These are phyloP conservation scores for Teratosphaeria zuluensis DNA, from an alignment of 2,329 filamentous ascomycete species.

Conservation along the genomic window DNA sequence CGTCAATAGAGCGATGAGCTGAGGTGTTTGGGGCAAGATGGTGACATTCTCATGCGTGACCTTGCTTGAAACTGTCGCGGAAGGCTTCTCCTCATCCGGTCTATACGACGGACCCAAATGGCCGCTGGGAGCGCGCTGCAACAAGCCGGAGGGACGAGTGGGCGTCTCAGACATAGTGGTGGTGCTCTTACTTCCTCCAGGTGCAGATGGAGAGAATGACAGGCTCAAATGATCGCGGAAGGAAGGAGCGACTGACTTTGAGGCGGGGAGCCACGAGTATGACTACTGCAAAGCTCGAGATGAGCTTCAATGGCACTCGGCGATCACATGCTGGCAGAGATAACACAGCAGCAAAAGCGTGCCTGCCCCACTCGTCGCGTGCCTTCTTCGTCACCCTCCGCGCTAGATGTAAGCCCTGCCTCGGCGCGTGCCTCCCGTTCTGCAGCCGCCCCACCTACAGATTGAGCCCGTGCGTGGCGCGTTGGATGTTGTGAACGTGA, in stretches of 20 bases:
- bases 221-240: too few relatives aligned
- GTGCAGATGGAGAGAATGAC: too few relatives aligned
- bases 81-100: slow-evolving; percentile 60
- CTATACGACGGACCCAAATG: slow-evolving; percentile 74
- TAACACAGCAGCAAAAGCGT: not conserved
- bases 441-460: not conserved
- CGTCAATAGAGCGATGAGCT: slow-evolving; percentile 95
- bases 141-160: slow-evolving; percentile 1
- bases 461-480: too few relatives aligned
- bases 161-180: slow-evolving; percentile 6
- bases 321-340: not conserved
- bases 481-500: not conserved
- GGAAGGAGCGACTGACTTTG: too few relatives aligned
- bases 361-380: not conserved
- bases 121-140: slow-evolving; percentile 38
- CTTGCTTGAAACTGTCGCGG: slow-evolving; percentile 66
- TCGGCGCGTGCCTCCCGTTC: not conserved
- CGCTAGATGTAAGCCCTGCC: not conserved
- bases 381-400: not conserved
- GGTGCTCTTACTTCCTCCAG: too few relatives aligned
- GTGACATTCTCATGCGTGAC: slow-evolving; percentile 80
- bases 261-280: too few relatives aligned
- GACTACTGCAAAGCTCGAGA: not conserved
- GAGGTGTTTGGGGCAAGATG: slow-evolving; percentile 83
- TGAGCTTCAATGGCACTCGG: not conserved